Percentiles rank a stretch among this genome's conserved stretches.
Evolutionary conservation across 2,329 filamentous ascomycete species (phyloP).

Genomic region (Emmonsiellopsis sp.): DNA sequence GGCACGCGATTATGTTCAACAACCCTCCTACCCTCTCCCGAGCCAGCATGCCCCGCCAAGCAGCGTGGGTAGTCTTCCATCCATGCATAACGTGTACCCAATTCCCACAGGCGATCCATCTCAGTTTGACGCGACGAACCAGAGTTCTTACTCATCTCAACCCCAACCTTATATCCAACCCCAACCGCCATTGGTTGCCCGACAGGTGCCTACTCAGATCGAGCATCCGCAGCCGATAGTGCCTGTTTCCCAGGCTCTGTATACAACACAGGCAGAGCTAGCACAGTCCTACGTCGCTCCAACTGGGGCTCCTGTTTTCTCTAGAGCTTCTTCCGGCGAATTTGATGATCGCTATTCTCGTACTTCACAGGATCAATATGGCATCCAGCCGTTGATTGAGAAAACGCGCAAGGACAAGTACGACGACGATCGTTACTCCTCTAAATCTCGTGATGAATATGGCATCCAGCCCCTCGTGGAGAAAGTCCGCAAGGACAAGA

Average conservation of each 20-base stretch:
- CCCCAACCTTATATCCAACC: slow-evolving; percentile 22
- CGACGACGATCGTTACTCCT: not conserved
- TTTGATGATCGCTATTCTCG: not conserved
- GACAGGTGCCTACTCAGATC: slow-evolving; percentile 58
- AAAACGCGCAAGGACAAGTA: not conserved
- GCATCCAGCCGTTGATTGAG: not conserved
- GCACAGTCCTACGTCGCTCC: slow-evolving; percentile 29
- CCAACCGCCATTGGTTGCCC: slow-evolving; percentile 33
- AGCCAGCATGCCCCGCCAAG: slow-evolving; percentile 18
- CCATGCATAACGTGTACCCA: slow-evolving; percentile 58
- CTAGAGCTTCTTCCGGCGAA: slow-evolving; percentile 13
- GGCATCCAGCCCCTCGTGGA: not conserved
- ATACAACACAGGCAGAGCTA: slow-evolving; percentile 31
- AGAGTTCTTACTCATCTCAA: slow-evolving; percentile 39
- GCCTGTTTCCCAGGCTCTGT: slow-evolving; percentile 62
- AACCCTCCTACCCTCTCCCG: not conserved
- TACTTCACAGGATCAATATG: not conserved
- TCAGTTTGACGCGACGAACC: slow-evolving; percentile 48
- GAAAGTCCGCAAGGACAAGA: not conserved
- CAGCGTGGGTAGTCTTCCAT: slow-evolving; percentile 36
- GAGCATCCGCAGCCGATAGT: slow-evolving; percentile 75
- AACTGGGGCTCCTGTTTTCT: slow-evolving; percentile 32
- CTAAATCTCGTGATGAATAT: not conserved
- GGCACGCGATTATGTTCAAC: slow-evolving; percentile 24
- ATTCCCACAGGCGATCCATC: slow-evolving; percentile 57